Evolutionary conservation across 2,329 filamentous ascomycete genomes (phyloP), one percentile per base, ranked within the genome.

Genomic region (Cladophialophora bantiana): DNA sequence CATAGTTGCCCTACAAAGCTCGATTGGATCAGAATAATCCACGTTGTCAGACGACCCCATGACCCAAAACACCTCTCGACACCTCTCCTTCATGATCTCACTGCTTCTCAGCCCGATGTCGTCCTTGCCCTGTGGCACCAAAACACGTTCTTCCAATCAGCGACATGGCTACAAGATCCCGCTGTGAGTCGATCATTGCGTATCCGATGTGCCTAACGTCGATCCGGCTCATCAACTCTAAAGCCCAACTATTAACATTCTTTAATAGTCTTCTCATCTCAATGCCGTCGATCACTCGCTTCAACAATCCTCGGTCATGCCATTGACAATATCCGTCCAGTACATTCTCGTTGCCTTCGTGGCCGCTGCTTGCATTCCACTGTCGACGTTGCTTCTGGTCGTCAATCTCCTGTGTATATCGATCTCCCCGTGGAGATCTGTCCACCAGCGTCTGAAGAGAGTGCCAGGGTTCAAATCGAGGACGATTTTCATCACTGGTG

Each of bases 401-500:
- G 59, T 77, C 35, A 77, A 81, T 74, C 79, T 80, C 73, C 7
- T 67, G 35, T 74, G 42, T 50, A 74, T 69, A 66, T 75, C 40
- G 56, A 68, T 72, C 50, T 67, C 76, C 7, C 72, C 74, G 35
- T 66, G 75, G 2, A 69, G 74, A 7, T 69, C 72, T 12, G 57
- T 68, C 50, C 73, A 73, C 52, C 71, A 74, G 65, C 73, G 68
- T 26, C 71, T 74, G 9, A 73, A 75, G 4, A 70, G 71, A 18
- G 75, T 77, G 63, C 75, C 78, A 3, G 74, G 74, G 20, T 81
- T 81, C 73, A 76, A 77, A 36, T 78, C 79, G 1, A 84, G 82
- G 65, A 90, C 85, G 0, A 80, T 93, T 40, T 83, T 94, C 15
- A 84, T 94, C 45, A 93, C 90, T 0, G 90, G 91, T 1, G 83